phyloP scores from a whole-genome alignment of 768 basidiomycete species.

The Mycena vitilis region DNA sequence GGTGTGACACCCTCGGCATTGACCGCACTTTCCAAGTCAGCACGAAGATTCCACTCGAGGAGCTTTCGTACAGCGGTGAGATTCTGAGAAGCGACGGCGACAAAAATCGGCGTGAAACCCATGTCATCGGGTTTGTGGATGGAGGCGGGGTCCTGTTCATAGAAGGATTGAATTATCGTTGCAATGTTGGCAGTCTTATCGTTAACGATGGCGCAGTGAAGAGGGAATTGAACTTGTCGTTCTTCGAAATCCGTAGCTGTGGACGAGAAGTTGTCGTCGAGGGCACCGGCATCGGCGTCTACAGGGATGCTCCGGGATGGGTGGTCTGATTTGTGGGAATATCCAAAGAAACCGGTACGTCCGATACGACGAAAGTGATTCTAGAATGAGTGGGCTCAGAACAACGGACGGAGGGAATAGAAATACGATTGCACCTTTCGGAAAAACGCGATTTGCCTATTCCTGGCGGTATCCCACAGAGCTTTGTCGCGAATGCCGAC shows the following conservation, averaged over 20 bases:
- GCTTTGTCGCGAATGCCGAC: conserved; percentile 48
- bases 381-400: conserved; percentile 13
- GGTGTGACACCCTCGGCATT: conserved; percentile 33
- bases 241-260: neutral
- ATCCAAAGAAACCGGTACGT: conserved; percentile 40
- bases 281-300: conserved; percentile 18
- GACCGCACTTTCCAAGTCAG: conserved; percentile 26
- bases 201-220: conserved; percentile 24
- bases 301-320: conserved; percentile 35
- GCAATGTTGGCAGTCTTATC: conserved; percentile 16
- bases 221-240: conserved; percentile 17
- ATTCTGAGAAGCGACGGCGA: conserved; percentile 22
- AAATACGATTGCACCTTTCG: conserved; percentile 12
- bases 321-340: conserved; percentile 37
- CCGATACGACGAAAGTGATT: conserved; percentile 44
- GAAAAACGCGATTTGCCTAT: conserved; percentile 23
- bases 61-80: conserved; percentile 28
- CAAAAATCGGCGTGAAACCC: conserved; percentile 34
- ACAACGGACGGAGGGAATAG: neutral
- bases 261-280: conserved; percentile 9
- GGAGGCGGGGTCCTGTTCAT: conserved; percentile 24
- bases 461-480: neutral
- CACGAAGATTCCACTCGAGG: conserved; percentile 27
- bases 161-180: conserved; percentile 12
- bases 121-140: too few relatives aligned